Evolutionary conservation across 2,329 filamentous ascomycete genomes (phyloP).

Genomic region (Pyrenochaeta sp.): DNA sequence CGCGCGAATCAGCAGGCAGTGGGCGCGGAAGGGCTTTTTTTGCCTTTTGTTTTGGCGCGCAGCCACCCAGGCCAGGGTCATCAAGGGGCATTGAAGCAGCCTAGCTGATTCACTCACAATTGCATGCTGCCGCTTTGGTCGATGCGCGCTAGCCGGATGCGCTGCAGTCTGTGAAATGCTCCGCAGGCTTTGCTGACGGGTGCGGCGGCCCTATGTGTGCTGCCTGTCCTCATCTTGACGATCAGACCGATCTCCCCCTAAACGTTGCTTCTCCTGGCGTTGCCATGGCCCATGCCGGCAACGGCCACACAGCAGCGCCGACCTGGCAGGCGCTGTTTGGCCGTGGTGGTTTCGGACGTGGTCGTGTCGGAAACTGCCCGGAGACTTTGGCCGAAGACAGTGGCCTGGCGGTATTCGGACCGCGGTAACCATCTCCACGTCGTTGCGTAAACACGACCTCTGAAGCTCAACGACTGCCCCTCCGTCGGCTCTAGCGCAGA

Average conservation of each 20-base stretch:
- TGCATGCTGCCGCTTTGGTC: conserved; percentile 34
- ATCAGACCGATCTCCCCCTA: conserved; percentile 1
- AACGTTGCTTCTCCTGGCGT: conserved; percentile 1
- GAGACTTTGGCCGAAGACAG: conserved; percentile 1
- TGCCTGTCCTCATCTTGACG: conserved; percentile 16
- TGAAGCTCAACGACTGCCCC: conserved; percentile 11
- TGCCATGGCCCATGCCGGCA: conserved; percentile 6
- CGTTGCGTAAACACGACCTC: conserved; percentile 29
- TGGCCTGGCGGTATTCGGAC: conserved; percentile 25
- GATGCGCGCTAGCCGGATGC: conserved; percentile 24
- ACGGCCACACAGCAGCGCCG: conserved; percentile 12
- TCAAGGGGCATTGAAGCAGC: conserved; percentile 13
- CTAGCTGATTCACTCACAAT: conserved; percentile 30
- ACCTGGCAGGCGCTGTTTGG: neutral
- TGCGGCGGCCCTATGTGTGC: conserved; percentile 24
- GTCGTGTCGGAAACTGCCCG: conserved; percentile 27
- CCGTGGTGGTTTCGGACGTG: conserved; percentile 10
- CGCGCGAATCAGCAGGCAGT: conserved; percentile 36
- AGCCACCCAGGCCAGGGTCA: conserved; percentile 23
- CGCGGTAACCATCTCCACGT: conserved; percentile 31
- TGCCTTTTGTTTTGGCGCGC: conserved; percentile 37
- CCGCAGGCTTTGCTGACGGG: conserved; percentile 23
- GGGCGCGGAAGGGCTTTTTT: conserved; percentile 37
- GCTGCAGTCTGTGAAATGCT: conserved; percentile 28
- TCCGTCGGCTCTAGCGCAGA: conserved; percentile 22